Evolutionary conservation across 192 early-diverging fungal genomes (phyloP).

Genomic region (Coemansia sp.): DNA sequence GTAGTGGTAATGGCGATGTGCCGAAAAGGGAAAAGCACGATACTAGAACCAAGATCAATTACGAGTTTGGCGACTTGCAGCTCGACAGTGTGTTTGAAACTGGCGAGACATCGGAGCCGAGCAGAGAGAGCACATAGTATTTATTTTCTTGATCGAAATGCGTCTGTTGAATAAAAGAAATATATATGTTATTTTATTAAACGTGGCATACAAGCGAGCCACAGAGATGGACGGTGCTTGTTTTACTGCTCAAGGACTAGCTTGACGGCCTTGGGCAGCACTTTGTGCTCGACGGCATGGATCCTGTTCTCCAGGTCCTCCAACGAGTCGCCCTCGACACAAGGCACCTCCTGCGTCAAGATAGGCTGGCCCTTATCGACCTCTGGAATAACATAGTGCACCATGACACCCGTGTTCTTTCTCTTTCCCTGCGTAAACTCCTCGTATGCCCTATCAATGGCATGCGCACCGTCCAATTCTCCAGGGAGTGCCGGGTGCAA

Average conservation of each 20-base stretch:
- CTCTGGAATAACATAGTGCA: constrained; percentile 93
- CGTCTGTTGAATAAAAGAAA: neutral
- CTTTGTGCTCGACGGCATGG: constrained; percentile 81
- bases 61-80: constrained; percentile 31
- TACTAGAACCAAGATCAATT: constrained; percentile 25
- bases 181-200: neutral
- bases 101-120: no score
- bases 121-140: no score
- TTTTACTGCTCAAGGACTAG: constrained; percentile 24
- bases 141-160: neutral
- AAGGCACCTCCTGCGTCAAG: constrained; percentile 71
- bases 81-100: constrained; percentile 16
- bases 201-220: no score
- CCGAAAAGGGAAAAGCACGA: no score
- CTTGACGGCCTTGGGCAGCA: constrained; percentile 76
- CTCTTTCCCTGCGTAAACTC: constrained; percentile 77
- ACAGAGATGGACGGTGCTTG: no score
- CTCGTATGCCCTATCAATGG: constrained; percentile 92
- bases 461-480: constrained; percentile 93
- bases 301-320: constrained; percentile 84
- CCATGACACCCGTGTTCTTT: constrained; percentile 76
- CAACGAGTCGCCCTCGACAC: constrained; percentile 71
- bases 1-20: no score
- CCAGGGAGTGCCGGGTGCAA: constrained; percentile 96
- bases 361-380: constrained; percentile 96